phyloP scores from a whole-genome alignment of 2,329 filamentous ascomycete species.

The Stemphylium beticola region DNA sequence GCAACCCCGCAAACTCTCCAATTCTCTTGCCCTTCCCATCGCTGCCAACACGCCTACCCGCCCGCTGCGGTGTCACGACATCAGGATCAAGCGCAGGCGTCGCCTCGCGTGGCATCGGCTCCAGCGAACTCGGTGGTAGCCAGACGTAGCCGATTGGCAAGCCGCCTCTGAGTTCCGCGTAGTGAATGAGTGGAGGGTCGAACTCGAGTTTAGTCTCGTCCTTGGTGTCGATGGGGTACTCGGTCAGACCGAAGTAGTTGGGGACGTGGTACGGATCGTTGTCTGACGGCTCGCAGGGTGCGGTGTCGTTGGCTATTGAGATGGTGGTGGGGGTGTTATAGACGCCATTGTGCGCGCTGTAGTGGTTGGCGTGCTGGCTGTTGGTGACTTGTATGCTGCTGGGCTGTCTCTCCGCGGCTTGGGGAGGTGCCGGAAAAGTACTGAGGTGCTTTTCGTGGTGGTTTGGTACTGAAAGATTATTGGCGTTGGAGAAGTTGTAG shows the following conservation, averaged over 20 bases:
- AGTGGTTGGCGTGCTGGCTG: background rate
- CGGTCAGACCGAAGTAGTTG: background rate
- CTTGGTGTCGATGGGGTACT: background rate
- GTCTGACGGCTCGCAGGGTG: background rate
- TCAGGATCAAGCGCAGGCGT: background rate
- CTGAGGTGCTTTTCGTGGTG: background rate
- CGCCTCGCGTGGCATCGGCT: background rate
- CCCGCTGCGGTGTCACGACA: background rate
- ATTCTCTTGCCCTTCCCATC: background rate
- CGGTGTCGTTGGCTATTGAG: background rate
- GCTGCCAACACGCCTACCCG: no score
- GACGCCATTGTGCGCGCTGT: background rate
- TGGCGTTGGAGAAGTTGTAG: background rate
- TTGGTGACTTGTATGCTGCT: background rate
- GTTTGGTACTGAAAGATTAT: background rate
- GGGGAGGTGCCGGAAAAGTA: background rate
- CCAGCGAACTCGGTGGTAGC: constrained; percentile 3
- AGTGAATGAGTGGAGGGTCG: constrained; percentile 2
- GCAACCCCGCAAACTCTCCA: background rate
- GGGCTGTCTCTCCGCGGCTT: background rate
- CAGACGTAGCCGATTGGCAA: constrained; percentile 5
- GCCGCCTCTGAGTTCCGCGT: constrained; percentile 3
- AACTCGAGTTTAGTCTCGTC: constrained; percentile 5
- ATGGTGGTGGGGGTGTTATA: background rate
- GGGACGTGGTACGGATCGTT: constrained; percentile 3